Percentiles rank a stretch among this genome's conserved stretches.
Conservation (phyloP, 768 basidiomycete species). For the Tylopilus intermedius region DNA sequence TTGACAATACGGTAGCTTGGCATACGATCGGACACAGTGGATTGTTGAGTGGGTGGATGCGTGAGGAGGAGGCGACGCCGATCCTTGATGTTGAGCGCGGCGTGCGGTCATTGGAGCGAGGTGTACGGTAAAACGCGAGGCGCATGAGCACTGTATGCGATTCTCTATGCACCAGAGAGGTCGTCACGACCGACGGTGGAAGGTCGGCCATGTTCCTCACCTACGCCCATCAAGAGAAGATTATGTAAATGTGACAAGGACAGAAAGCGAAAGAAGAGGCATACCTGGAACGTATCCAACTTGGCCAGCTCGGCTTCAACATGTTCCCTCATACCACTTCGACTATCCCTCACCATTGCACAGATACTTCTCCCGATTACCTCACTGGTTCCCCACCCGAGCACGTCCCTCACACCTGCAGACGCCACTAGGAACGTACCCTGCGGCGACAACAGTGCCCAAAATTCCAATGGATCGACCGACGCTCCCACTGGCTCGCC, state of each 20-base stretch:
- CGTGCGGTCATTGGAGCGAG: conserved; percentile 5
- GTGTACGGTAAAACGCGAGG: conserved; percentile 37
- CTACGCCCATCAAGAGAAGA: background rate
- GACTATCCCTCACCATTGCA: conserved; percentile 32
- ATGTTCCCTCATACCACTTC: conserved; percentile 13
- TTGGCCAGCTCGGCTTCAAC: conserved; percentile 28
- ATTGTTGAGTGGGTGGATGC: conserved; percentile 14
- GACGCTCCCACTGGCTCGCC: background rate
- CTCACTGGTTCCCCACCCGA: conserved; percentile 58
- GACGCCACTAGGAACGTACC: conserved; percentile 50
- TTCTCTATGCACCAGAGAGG: conserved; percentile 39
- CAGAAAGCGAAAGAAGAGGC: background rate
- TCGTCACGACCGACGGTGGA: conserved; percentile 17
- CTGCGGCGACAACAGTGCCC: conserved; percentile 45
- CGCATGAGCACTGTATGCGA: conserved; percentile 27
- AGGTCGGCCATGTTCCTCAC: conserved; percentile 11
- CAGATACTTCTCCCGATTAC: conserved; percentile 45
- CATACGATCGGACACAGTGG: conserved; percentile 27
- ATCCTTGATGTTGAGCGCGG: background rate
- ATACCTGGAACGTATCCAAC: conserved; percentile 14
- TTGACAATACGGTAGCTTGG: conserved; percentile 23
- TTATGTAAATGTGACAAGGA: background rate
- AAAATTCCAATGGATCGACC: conserved; percentile 38
- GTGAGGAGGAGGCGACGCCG: background rate
- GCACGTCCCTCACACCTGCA: conserved; percentile 50